A percentile compares a stretch with the other conserved stretches of the same genome.
Evolutionary conservation across 176 grass and related monocot species (phyloP).

Genomic region (Hyparrhenia diplandra): DNA sequence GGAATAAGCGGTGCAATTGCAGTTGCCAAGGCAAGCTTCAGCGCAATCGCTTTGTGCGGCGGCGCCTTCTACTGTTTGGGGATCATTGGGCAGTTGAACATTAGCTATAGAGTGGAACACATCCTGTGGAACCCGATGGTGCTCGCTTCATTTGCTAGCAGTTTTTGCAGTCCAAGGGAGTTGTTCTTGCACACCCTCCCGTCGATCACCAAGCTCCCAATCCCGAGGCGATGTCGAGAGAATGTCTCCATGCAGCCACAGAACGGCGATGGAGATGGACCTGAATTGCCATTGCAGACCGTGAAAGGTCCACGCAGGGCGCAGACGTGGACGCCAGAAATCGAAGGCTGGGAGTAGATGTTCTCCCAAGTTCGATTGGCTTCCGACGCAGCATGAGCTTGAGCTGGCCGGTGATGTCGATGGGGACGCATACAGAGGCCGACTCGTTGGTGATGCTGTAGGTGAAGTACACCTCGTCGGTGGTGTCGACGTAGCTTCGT

Average conservation of each 20-base stretch:
- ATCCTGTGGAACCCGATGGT: background rate
- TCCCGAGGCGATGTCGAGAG: background rate
- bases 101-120: background rate
- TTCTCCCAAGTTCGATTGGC: no score
- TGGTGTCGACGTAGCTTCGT: fast-evolving
- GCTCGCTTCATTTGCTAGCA: background rate
- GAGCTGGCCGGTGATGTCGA: no score
- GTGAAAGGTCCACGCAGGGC: no score
- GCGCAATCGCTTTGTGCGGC: background rate
- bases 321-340: no score
- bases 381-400: no score
- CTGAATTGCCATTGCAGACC: slow-evolving; percentile 15
- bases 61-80: background rate
- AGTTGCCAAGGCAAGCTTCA: background rate
- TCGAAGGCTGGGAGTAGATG: no score
- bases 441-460: no score
- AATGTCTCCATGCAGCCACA: slow-evolving; percentile 43
- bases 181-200: slow-evolving; percentile 37
- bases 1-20: background rate
- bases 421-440: no score
- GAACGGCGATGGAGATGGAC: background rate
- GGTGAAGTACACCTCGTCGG: background rate
- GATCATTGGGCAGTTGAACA: slow-evolving; percentile 16
- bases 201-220: slow-evolving; percentile 31
- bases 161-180: slow-evolving; percentile 20